Evolutionary conservation across 306 rosid genomes (phyloP), one percentile per base, ranked within the genome.

Genomic region (Geum urbanum): DNA sequence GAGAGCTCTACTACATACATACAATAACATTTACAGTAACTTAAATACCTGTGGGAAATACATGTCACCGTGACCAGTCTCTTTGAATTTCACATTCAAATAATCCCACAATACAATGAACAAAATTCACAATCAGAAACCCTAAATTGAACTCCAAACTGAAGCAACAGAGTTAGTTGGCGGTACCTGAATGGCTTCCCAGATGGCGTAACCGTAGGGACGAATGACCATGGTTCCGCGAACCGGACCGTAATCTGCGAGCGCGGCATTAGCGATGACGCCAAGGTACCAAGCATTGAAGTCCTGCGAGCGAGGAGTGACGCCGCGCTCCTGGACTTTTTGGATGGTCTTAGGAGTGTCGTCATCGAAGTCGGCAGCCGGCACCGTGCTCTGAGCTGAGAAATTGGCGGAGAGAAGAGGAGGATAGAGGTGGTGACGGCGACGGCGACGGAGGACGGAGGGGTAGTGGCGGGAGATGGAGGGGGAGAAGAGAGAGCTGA

Each of bases 181-280:
- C 2, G 1, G 9, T 15, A 87, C 98, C 96, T 92, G 98, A 83
- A 90, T 90, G 14, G 98, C 87, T 72, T 94, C 98, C 98, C 97
- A 94, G 63, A 94, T 90, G 54, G 97, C 92, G 54, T 94, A 94
- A 55, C 97, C 97, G 70, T 94, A 94, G 40, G 99, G 99, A 44
- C 97, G 96, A 81, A 92, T 90, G 63, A 94, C 98, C 98, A 94
- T 90, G 53, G 98, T 94, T 11, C 98, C 98, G 10, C 98, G 90
- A 60, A 94, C 97, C n/a, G 98, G 97, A 65, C 98, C 98, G 45
- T 94, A 94, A 77, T 94, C 99, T 0, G 99, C 99, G 12, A 94
- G 91, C 86, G 88, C 95, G 2, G 99, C 99, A 6, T 84, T 77
- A 22, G 92, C 95, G 44, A 94, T 94, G 53, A 94, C 72, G 59